These are phyloP conservation scores for Xerocomus nothofagi DNA, from an alignment of 1,284 basidiomycete genomes.

Conservation along the genomic window DNA sequence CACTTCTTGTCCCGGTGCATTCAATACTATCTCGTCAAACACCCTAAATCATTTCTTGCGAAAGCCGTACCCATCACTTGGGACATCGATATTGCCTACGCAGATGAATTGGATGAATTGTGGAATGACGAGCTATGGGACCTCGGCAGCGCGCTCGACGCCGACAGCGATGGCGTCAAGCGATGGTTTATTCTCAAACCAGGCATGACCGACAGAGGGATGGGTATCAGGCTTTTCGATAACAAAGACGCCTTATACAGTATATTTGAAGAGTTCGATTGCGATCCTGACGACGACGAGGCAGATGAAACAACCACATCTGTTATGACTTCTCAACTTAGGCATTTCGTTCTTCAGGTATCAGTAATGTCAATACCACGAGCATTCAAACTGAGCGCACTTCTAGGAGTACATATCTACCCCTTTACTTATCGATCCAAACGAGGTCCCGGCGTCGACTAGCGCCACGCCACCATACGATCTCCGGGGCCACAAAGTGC, in stretches of 20 bases:
- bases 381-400: constrained; percentile 9
- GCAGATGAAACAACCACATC: constrained; percentile 45
- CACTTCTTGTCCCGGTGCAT: constrained; percentile 86
- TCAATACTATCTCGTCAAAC: constrained; percentile 74
- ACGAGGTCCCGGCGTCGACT: constrained; percentile 39
- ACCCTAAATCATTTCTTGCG: constrained; percentile 54
- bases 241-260: constrained; percentile 68
- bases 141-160: constrained; percentile 64
- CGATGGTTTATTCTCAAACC: constrained; percentile 96
- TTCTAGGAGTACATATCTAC: constrained; percentile 77
- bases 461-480: constrained; percentile 22
- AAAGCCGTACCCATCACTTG: constrained; percentile 76
- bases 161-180: constrained; percentile 26
- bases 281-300: constrained; percentile 43
- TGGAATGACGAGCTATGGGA: constrained; percentile 95
- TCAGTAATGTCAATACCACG: constrained; percentile 1
- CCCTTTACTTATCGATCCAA: constrained; percentile 79
- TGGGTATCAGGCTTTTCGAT: constrained; percentile 92
- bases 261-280: constrained; percentile 89
- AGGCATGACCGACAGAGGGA: constrained; percentile 95
- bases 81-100: constrained; percentile 87
- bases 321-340: constrained; percentile 83
- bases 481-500: constrained; percentile 68
- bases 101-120: constrained; percentile 94
- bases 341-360: constrained; percentile 97